phyloP scores from a whole-genome alignment of 2,329 filamentous ascomycete species.

The Dryadomyces sulphureus region DNA sequence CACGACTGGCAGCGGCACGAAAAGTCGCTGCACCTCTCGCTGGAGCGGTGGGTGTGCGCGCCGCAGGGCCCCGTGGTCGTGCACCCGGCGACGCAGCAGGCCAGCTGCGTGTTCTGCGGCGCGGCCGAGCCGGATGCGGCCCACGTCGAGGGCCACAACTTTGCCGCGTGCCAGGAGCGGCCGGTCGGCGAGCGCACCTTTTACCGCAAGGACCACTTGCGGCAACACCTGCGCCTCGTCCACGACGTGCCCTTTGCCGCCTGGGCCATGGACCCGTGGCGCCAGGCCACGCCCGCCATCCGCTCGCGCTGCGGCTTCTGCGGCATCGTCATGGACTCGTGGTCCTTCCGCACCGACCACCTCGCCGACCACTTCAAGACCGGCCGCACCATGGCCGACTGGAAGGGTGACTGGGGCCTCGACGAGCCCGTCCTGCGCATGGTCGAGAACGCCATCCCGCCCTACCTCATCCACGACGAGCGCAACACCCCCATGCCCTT shows the following conservation, averaged over 20 bases:
- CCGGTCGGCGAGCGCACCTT: conserved; percentile 46
- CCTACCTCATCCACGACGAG: conserved; percentile 51
- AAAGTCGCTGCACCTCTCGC: conserved; percentile 49
- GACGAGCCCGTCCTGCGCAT: conserved; percentile 44
- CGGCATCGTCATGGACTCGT: conserved; percentile 44
- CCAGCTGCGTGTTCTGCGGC: conserved; percentile 45
- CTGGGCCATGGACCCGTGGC: conserved; percentile 54
- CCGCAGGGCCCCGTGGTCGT: conserved; percentile 40
- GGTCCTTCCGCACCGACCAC: conserved; percentile 46
- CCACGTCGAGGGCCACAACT: conserved; percentile 45
- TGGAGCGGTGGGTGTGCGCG: conserved; percentile 51
- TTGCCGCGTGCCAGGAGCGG: conserved; percentile 52
- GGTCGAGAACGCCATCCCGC: conserved; percentile 52
- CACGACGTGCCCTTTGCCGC: conserved; percentile 45
- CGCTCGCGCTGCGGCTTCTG: conserved; percentile 53
- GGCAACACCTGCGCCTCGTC: conserved; percentile 48
- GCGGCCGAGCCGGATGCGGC: conserved; percentile 36
- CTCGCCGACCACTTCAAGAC: conserved; percentile 54
- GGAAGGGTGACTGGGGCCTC: conserved; percentile 58
- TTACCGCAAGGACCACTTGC: conserved; percentile 52
- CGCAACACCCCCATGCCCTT: conserved; percentile 41
- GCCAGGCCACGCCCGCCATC: conserved; percentile 43
- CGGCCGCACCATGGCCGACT: conserved; percentile 51
- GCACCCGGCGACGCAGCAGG: conserved; percentile 42
- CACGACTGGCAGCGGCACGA: conserved; percentile 60